Base-by-base conservation (phyloP, 2,329 filamentous ascomycete species). In the Botrytis deweyae region DNA sequence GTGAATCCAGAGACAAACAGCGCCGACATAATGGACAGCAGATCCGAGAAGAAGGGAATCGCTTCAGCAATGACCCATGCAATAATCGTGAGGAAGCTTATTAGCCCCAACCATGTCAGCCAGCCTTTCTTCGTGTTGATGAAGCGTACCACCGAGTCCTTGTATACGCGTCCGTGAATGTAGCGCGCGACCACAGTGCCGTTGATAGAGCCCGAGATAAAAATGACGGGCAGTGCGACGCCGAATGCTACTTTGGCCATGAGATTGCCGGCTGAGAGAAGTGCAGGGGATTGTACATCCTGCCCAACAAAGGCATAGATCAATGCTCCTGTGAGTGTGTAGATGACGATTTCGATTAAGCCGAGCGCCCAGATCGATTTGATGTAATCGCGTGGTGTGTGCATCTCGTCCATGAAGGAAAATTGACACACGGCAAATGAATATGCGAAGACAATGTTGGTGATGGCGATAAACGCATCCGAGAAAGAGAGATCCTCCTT, bases 21-120 rank as follows among this genome's bases (percentile, higher is more conserved):
- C 16, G 77, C 89, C 92, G 84, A 72, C 88, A 85, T 80, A 88
- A 89, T 76, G 7, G 73, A 73, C 10, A 93, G 83, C 14, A 93
- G 83, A 65, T 89, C 85, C 79, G 88, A 89, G 83, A 93, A 94
- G 67, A 89, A 87, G 0, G 92, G 92, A 12, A 93, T 90, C 0
- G 89, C 88, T 79, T 91, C 87, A 8, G 91, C 90, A 74, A 94
- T 90, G 74, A 93, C 81, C 85, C 89, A 92, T 3, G 90, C 88
- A 7, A 91, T 72, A 9, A 88, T 76, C 88, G 90, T 93, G 25
- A 89, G 81, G 20, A 77, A 80, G 0, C 85, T 79, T 1, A 87
- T 86, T 64, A 93, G 88, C 10, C 76, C 85, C n/a, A 55, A 55
- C 52, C 52, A 55, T 55, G 52, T 55, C 52, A 55, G 14, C 52